Base-by-base conservation (phyloP, 2,329 filamentous ascomycete genomes). In the Fusarium stilboides region DNA sequence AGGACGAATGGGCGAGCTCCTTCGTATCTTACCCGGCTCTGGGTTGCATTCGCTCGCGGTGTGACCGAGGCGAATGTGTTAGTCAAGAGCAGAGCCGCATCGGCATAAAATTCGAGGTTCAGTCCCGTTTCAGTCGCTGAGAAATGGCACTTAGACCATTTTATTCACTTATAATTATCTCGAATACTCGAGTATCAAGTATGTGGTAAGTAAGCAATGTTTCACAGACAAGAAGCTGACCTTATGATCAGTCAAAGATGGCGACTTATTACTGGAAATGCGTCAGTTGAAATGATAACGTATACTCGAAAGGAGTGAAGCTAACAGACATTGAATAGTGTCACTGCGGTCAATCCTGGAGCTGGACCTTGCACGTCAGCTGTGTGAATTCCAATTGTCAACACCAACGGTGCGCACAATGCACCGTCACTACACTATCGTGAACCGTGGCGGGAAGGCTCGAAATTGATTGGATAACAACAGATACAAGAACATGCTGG, bases 11-110 rank as follows among this genome's bases (percentile, higher is more conserved):
- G 22, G 31, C 8, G 26, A 42, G 24, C 36, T 39, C 17, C 28
- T 44, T 51, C 40, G 46, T 20, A 43, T 19, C 26, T 26, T 33
- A 24, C 17, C 39, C 14, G 22, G 12, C 17, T n/a, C 33, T 42
- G 39, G 24, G 57, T 55, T 39, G 44, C 57, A 62, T 43, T 42
- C 15, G 28, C 28, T 43, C 24, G 24, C 34, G 40, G 39, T 33
- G 42, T 45, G 20, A 9, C 44, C 51, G 44, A 50, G 44, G 39
- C 44, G 56, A 22, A 24, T 42, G 20, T 42, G 17, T 45, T 22
- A 28, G 19, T 39, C 17, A 26, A 31, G 24, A 26, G 57, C 58
- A 64, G 57, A 64, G 44, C 50, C 57, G 34, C 61, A 50, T 56
- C 42, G 43, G 57, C 37, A 63, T 62, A 63, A 62, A 63, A 24